Evolutionary conservation across 1,284 basidiomycete species (phyloP), one percentile per base, ranked within the genome.

Genomic region (Rhodotorula sp.): DNA sequence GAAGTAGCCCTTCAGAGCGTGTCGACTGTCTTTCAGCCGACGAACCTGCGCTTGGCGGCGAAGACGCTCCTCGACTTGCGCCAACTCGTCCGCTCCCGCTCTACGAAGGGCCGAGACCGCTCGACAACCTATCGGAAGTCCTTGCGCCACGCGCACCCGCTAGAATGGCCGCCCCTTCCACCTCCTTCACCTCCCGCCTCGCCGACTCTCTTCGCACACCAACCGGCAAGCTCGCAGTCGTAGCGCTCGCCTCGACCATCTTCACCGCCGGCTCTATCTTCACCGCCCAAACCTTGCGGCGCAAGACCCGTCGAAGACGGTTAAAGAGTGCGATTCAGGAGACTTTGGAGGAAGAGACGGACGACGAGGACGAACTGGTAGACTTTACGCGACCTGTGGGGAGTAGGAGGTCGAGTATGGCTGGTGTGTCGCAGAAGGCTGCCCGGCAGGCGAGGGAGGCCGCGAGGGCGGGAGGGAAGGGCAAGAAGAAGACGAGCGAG

Each of bases 401-500:
- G 24, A 64, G 67, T 26, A 31, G 67, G n/a, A 53, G 57, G 4
- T n/a, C 47, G 22, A 64, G 68, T 30, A 51, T 65, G 60, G 40
- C 71, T 13, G 28, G 28, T 0, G 52, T 40, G 51, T 55, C 51
- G 44, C 24, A 47, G 22, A 51, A 10, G 40, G 37, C 47, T 20
- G 48, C 30, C 11, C 37, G 9, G 30, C 28, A 20, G 4, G 4
- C 8, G 59, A 18, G 7, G 46, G 3, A 24, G 9, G 28, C 28
- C 13, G 26, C 40, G 31, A 26, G n/a, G 10, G 50, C 48, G 40
- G 62, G 47, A 28, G 47, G 31, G 57, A 57, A 31, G 26, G 47
- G 62, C 31, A 64, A 54, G 54, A 69, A 55, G 46, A 67, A 59
- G 47, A 73, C 73, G 67, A 69, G 62, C 62, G 80, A 82, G 65